Conservation (phyloP, 129 eudicot species). For the Flaveria linearis region DNA sequence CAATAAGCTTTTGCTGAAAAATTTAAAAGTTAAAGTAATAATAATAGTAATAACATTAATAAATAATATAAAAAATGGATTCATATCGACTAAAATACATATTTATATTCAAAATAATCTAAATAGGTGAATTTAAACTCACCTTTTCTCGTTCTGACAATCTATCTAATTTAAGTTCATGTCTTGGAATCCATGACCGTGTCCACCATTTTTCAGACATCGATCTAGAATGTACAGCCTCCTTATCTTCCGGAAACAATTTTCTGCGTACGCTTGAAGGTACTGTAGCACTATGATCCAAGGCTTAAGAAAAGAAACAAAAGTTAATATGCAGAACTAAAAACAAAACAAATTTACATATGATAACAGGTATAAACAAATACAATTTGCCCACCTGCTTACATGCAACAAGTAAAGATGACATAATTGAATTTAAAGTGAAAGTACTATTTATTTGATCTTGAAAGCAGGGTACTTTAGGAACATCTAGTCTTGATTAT, state of each 20-base stretch:
- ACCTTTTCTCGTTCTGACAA: constrained; percentile 89
- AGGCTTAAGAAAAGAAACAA: constrained; percentile 41
- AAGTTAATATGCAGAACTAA: constrained; percentile 13
- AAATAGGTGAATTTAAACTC: constrained; percentile 22
- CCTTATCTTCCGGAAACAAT: constrained; percentile 58
- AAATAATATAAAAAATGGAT: not conserved
- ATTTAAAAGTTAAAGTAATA: not conserved
- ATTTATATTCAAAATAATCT: not conserved
- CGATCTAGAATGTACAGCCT: constrained; percentile 50
- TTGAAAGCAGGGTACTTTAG: not conserved
- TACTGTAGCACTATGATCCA: constrained; percentile 72
- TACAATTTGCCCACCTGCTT: constrained; percentile 1
- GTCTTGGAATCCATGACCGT: constrained; percentile 57
- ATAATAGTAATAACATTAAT: not conserved
- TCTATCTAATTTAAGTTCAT: constrained; percentile 67
- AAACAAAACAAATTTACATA: not conserved
- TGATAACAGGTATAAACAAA: not conserved
- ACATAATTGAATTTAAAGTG: not conserved
- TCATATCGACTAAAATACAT: not conserved
- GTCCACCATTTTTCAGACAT: constrained; percentile 70
- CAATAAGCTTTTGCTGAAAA: constrained; percentile 69
- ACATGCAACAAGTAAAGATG: constrained; percentile 12
- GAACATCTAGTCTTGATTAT: constrained; percentile 5
- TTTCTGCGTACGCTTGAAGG: constrained; percentile 56
- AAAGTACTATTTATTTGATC: constrained; percentile 8